Conservation (phyloP, 169 alveolate species). For the Pseudocohnilembus persalinus region DNA sequence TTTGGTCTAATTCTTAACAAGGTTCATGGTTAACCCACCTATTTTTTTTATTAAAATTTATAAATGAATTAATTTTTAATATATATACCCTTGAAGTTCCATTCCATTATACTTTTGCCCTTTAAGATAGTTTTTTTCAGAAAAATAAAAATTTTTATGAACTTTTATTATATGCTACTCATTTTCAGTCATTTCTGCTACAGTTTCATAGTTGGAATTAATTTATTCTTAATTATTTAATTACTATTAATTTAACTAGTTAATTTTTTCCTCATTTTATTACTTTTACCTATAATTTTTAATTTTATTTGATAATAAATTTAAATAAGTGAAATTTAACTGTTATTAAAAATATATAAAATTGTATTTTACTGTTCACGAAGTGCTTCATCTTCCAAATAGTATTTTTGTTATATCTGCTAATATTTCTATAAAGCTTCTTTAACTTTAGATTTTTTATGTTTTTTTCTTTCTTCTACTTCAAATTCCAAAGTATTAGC, state of each 20-base stretch:
- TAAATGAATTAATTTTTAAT: neutral
- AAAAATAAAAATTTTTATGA: neutral
- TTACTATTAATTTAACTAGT: no score
- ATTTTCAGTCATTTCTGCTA: neutral
- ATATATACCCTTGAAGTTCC: neutral
- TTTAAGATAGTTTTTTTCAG: slow-evolving; percentile 7
- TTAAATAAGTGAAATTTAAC: no score
- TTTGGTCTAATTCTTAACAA: slow-evolving; percentile 31
- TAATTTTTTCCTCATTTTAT: no score
- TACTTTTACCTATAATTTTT: neutral
- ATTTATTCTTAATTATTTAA: neutral
- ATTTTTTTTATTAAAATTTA: neutral
- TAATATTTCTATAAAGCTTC: neutral
- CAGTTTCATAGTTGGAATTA: neutral
- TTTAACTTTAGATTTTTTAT: slow-evolving; percentile 16
- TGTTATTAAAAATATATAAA: no score
- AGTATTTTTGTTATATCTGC: neutral
- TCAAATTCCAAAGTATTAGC: slow-evolving; percentile 3
- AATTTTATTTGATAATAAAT: no score
- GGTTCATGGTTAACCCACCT: slow-evolving; percentile 44
- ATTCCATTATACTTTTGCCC: slow-evolving; percentile 9
- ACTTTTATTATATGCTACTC: neutral
- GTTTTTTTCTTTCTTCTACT: slow-evolving; percentile 6
- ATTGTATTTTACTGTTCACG: no score
- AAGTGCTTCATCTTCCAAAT: neutral